Evolutionary conservation across 345 rosid genomes (phyloP).

Genomic region (Citrus mangshanensis): DNA sequence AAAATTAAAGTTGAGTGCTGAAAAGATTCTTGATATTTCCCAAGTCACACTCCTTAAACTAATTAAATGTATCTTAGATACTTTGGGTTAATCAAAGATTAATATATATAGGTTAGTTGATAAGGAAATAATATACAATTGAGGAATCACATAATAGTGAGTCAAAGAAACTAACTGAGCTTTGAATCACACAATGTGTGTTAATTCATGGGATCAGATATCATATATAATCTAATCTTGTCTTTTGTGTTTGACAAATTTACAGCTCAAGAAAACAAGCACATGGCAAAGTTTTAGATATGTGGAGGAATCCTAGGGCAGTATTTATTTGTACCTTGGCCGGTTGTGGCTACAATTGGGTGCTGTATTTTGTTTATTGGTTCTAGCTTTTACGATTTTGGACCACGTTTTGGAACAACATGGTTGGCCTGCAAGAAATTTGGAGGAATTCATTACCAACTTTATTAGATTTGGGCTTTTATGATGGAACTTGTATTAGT

Average conservation of each 20-base stretch:
- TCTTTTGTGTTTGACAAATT: neutral
- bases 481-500: neutral
- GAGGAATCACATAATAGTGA: neutral
- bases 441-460: neutral
- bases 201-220: neutral
- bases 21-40: constrained; percentile 6
- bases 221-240: neutral
- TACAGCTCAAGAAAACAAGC: neutral
- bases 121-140: neutral
- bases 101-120: too few species aligned
- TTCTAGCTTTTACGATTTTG: neutral
- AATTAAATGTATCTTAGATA: neutral
- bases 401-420: neutral
- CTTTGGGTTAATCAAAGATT: neutral
- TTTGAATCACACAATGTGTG: neutral
- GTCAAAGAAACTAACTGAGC: constrained; percentile 3
- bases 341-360: neutral
- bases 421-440: neutral
- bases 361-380: neutral
- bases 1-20: neutral
- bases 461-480: neutral
- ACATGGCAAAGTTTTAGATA: neutral
- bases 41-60: neutral
- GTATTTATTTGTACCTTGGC: neutral
- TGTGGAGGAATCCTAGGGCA: neutral